phyloP scores from a whole-genome alignment of 495 filamentous ascomycete species.

The Cercophora scortea region DNA sequence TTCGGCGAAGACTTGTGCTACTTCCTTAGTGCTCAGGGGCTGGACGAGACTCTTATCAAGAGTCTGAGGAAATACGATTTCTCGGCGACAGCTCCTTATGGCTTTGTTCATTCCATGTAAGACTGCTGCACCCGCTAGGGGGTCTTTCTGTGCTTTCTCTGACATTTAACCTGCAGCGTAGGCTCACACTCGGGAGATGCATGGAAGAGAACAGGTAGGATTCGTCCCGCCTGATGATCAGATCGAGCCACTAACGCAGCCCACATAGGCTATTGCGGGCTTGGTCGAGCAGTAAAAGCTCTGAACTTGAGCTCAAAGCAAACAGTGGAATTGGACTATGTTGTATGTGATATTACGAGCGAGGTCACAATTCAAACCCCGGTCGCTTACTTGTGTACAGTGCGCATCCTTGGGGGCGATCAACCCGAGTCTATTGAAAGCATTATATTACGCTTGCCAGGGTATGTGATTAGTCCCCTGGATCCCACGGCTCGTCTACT shows the following conservation, averaged over 20 bases:
- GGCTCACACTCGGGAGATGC: slow-evolving; percentile 45
- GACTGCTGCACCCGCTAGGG: too few relatives aligned
- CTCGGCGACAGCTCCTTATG: slow-evolving; percentile 52
- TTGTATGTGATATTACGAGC: slow-evolving; percentile 30
- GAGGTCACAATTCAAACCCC: neutral
- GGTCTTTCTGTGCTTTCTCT: neutral
- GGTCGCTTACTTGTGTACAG: slow-evolving; percentile 21
- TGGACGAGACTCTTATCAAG: slow-evolving; percentile 52
- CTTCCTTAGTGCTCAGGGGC: slow-evolving; percentile 60
- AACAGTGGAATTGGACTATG: slow-evolving; percentile 51
- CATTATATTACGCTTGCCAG: slow-evolving; percentile 68
- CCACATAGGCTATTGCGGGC: slow-evolving; percentile 48
- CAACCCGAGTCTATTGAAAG: slow-evolving; percentile 56
- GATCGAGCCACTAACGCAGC: neutral
- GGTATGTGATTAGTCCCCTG: slow-evolving; percentile 34
- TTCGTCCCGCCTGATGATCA: neutral
- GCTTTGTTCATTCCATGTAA: slow-evolving; percentile 71
- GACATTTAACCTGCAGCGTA: slow-evolving; percentile 20
- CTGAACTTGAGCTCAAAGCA: slow-evolving; percentile 45
- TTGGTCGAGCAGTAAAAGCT: slow-evolving; percentile 50
- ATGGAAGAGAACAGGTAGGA: slow-evolving; percentile 54
- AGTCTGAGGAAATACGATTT: slow-evolving; percentile 70
- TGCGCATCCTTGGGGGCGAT: slow-evolving; percentile 74
- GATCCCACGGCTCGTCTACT: neutral
- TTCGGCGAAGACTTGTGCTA: slow-evolving; percentile 66